phyloP scores from a whole-genome alignment of 208 protist genomes.

The Trichomonas vaginalis region DNA sequence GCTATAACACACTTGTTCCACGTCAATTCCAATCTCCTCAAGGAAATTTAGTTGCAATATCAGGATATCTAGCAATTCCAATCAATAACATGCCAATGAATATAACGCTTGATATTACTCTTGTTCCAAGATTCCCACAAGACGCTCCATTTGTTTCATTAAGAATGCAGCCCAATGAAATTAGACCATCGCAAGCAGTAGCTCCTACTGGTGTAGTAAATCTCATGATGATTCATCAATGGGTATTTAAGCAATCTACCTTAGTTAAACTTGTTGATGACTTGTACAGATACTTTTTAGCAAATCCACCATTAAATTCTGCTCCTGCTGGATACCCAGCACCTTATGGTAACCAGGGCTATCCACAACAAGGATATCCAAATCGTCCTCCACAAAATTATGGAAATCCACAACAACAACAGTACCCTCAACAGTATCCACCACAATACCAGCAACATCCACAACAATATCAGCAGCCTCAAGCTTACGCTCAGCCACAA shows the following conservation, averaged over 20 bases:
- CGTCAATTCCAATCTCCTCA: neutral
- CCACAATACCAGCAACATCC: neutral
- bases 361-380: neutral
- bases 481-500: neutral
- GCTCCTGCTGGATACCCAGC: neutral
- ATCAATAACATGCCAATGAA: neutral
- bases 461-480: neutral
- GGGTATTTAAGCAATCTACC: neutral
- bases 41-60: neutral
- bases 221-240: neutral
- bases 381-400: neutral
- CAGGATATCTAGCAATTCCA: neutral
- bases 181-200: neutral
- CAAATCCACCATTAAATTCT: neutral
- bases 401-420: neutral
- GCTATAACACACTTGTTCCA: neutral
- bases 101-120: neutral
- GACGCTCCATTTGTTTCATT: neutral
- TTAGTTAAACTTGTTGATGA: neutral
- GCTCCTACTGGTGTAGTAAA: neutral
- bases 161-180: neutral
- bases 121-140: neutral
- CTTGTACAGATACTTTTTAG: neutral
- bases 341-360: neutral
- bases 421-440: neutral